A percentile compares a stretch with the other conserved stretches of the same genome.
phyloP scores from a whole-genome alignment of 2,329 filamentous ascomycete genomes.

The Claviceps cyperi region DNA sequence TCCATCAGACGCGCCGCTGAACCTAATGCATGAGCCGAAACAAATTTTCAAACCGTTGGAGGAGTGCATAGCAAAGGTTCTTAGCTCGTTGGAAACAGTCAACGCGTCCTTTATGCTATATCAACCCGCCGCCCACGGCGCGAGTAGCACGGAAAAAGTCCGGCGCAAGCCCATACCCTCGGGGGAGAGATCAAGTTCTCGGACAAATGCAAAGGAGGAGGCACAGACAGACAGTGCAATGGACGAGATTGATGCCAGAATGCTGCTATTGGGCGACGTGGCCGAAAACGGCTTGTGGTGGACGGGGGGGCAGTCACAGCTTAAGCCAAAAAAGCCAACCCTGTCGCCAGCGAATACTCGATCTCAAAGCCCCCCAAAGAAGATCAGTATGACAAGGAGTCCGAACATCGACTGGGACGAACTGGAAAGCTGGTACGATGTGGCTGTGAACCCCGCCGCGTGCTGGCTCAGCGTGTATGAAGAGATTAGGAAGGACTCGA shows the following conservation, averaged over 20 bases:
- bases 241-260: slow-evolving; percentile 56
- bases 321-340: neutral
- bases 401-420: slow-evolving; percentile 64
- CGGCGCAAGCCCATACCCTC: slow-evolving; percentile 14
- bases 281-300: slow-evolving; percentile 76
- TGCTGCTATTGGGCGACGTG: slow-evolving; percentile 58
- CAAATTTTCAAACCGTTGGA: slow-evolving; percentile 62
- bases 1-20: slow-evolving; percentile 3
- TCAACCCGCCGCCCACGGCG: slow-evolving; percentile 19
- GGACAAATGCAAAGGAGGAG: slow-evolving; percentile 5
- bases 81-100: slow-evolving; percentile 56
- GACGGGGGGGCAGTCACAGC: slow-evolving; percentile 37
- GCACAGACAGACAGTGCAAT: slow-evolving; percentile 10
- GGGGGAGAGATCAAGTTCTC: slow-evolving; percentile 4
- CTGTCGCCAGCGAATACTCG: neutral
- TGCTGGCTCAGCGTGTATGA: slow-evolving; percentile 50
- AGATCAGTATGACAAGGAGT: neutral
- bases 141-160: slow-evolving; percentile 12
- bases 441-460: slow-evolving; percentile 51
- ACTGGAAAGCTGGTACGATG: slow-evolving; percentile 59
- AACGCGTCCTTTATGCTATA: slow-evolving; percentile 58
- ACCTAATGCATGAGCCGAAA: slow-evolving; percentile 26
- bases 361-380: slow-evolving; percentile 3
- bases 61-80: slow-evolving; percentile 57
- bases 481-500: slow-evolving; percentile 23